Percentiles rank a stretch among this genome's conserved stretches.
phyloP scores from a whole-genome alignment of 352 stramenopile species.

The Phytophthora podocarpi region DNA sequence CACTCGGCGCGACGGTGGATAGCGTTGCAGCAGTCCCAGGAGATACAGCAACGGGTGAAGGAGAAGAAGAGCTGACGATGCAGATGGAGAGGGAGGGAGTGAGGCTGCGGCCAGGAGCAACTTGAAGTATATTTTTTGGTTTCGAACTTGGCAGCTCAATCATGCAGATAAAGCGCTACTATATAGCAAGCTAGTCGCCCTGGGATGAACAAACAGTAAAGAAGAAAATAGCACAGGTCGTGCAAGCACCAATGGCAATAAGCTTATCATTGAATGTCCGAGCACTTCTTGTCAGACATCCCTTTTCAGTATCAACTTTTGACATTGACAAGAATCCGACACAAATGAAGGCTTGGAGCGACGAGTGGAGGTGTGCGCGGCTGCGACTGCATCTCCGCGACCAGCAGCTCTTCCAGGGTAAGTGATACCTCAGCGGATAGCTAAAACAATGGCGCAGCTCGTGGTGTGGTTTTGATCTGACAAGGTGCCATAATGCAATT shows the following conservation, averaged over 20 bases:
- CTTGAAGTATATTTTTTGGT: slow-evolving; percentile 43
- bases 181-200: slow-evolving; percentile 14
- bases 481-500: not conserved
- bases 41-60: slow-evolving; percentile 14
- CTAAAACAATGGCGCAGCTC: not conserved
- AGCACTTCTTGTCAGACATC: not conserved
- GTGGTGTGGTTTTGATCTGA: slow-evolving; percentile 2
- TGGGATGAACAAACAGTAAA: slow-evolving; percentile 16
- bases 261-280: too few species aligned
- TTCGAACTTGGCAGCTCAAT: slow-evolving; percentile 12
- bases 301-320: slow-evolving; percentile 8
- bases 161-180: slow-evolving; percentile 14
- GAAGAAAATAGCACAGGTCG: slow-evolving; percentile 11
- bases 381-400: slow-evolving; percentile 58
- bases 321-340: slow-evolving; percentile 3
- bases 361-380: slow-evolving; percentile 69
- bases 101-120: slow-evolving; percentile 18
- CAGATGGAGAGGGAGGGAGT: slow-evolving; percentile 4
- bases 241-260: not conserved
- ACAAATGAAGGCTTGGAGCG: slow-evolving; percentile 59
- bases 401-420: slow-evolving; percentile 71
- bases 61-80: slow-evolving; percentile 12
- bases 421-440: not conserved
- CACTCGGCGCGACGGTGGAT: slow-evolving; percentile 26
- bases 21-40: slow-evolving; percentile 24